Percentiles rank a stretch among this genome's conserved stretches.
Conservation (phyloP, 345 rosid species). For the Eucalyptus tenuipes region DNA sequence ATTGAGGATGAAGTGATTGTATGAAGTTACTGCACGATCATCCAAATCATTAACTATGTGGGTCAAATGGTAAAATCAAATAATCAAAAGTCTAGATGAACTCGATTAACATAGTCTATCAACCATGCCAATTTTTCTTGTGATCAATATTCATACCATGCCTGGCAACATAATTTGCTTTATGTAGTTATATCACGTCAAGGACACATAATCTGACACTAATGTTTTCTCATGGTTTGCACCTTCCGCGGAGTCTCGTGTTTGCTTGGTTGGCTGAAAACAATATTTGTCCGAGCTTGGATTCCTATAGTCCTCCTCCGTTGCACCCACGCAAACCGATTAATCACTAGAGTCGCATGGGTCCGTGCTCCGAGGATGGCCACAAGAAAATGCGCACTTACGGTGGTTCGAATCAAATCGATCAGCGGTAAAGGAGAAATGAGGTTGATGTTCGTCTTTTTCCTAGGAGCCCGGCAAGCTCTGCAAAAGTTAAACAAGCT, state of each 20-base stretch:
- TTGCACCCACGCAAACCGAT: too few species aligned
- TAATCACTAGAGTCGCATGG: too few species aligned
- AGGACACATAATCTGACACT: not conserved
- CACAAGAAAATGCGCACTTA: not conserved
- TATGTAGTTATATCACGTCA: not conserved
- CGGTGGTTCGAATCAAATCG: too few species aligned
- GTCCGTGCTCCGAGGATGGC: not conserved
- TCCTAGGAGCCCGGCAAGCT: not conserved
- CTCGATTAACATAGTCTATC: not conserved
- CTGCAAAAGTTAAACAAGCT: not conserved
- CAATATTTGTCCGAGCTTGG: not conserved
- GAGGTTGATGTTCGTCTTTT: too few species aligned
- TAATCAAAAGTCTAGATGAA: not conserved
- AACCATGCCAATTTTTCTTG: not conserved
- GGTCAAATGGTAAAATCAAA: not conserved
- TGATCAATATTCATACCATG: not conserved
- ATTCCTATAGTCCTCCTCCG: too few species aligned
- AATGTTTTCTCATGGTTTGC: not conserved
- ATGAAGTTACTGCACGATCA: not conserved
- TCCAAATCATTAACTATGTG: not conserved
- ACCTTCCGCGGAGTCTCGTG: not conserved
- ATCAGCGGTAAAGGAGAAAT: too few species aligned
- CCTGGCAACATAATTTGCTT: not conserved
- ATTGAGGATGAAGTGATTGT: fast-evolving
- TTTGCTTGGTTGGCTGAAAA: not conserved